Conservation (phyloP, 768 basidiomycete species). For the Trametopsis cervina region DNA sequence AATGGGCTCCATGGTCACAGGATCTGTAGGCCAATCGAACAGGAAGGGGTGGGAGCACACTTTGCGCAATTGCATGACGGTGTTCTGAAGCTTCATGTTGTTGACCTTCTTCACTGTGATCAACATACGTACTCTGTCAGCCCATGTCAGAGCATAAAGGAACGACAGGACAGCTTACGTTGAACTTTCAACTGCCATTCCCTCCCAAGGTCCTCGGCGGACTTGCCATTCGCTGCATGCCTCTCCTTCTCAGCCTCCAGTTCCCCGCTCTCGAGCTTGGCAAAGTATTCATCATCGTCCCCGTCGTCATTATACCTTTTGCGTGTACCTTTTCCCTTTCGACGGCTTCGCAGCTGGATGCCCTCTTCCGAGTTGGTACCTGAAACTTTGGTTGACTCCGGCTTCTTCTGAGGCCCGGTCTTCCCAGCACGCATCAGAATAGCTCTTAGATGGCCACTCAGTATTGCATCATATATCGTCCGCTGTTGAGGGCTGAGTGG, state of each 20-base stretch:
- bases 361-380: constrained; percentile 16
- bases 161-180: constrained; percentile 36
- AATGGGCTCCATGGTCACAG: constrained; percentile 49
- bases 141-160: not conserved
- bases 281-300: constrained; percentile 63
- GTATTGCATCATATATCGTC: constrained; percentile 77
- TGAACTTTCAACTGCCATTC: constrained; percentile 54
- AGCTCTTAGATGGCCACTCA: constrained; percentile 63
- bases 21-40: constrained; percentile 77
- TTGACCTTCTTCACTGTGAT: constrained; percentile 73
- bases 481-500: constrained; percentile 79
- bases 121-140: not conserved
- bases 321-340: constrained; percentile 20
- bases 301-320: constrained; percentile 52
- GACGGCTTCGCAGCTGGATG: constrained; percentile 25
- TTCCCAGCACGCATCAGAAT: constrained; percentile 30
- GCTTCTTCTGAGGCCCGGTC: constrained; percentile 26
- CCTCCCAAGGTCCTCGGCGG: constrained; percentile 45
- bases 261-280: constrained; percentile 46
- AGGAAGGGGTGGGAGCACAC: constrained; percentile 91
- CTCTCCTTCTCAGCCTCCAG: constrained; percentile 28
- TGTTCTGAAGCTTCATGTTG: constrained; percentile 89
- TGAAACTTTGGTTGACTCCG: constrained; percentile 25
- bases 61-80: constrained; percentile 94
- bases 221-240: constrained; percentile 30